phyloP scores from a whole-genome alignment of 371 early-diverging fungal genomes.

The Apophysomyces sp. region DNA sequence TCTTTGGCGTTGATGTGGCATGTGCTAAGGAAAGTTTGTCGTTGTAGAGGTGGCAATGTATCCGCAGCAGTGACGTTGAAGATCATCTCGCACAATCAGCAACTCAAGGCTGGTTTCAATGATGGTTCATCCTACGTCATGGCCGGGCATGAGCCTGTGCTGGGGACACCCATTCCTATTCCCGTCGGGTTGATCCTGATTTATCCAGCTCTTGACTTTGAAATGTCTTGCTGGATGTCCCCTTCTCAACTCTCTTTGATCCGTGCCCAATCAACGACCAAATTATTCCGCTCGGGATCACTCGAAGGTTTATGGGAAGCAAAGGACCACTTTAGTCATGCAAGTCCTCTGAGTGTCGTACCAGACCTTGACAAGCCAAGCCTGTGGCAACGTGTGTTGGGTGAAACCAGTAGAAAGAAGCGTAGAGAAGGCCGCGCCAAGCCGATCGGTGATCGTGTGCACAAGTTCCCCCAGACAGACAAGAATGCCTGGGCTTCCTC shows the following conservation, averaged over 20 bases:
- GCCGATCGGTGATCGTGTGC: conserved; percentile 18
- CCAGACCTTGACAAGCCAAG: conserved; percentile 46
- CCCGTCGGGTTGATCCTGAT: conserved; percentile 77
- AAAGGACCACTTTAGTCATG: conserved; percentile 58
- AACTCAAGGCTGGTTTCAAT: conserved; percentile 3
- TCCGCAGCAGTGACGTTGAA: conserved; percentile 69
- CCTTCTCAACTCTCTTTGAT: conserved; percentile 59
- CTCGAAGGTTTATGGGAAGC: conserved; percentile 49
- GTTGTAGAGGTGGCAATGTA: conserved; percentile 76
- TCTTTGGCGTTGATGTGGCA: background rate
- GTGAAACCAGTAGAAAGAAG: conserved; percentile 6
- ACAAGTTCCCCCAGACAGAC: background rate
- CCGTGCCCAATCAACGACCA: conserved; percentile 40
- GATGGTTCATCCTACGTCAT: conserved; percentile 3
- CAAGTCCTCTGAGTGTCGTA: conserved; percentile 53
- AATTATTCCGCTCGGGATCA: conserved; percentile 64
- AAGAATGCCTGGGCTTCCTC: conserved; percentile 41
- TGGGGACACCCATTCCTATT: conserved; percentile 16
- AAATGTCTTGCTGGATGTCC: conserved; percentile 90
- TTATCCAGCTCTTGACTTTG: conserved; percentile 89
- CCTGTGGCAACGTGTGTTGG: conserved; percentile 30
- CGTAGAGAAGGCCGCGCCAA: background rate
- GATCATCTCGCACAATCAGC: conserved; percentile 56
- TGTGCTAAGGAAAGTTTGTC: background rate
- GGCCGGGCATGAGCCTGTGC: conserved; percentile 44